Base-by-base conservation (phyloP, 805 yeast genomes). In the Myxozyma mucilagina region DNA sequence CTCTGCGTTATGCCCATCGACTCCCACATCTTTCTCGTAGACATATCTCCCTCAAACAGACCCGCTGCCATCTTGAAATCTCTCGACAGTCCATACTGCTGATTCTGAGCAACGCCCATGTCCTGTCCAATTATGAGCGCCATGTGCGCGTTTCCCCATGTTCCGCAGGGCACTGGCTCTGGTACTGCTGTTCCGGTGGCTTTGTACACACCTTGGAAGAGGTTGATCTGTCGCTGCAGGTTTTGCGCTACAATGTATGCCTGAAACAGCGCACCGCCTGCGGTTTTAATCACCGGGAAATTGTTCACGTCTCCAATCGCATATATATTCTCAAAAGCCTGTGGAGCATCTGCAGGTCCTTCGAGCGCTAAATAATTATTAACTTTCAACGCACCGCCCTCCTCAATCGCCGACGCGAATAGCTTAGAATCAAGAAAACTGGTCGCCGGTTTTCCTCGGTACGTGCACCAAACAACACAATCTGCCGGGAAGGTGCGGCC, bases 261-360 rank as follows among this genome's bases (percentile, higher is more conserved):
- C 32, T 59, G 62, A 32, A 44, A 34, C 13, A 48, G 16, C 24
- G 62, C 62, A 8, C 62, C 62, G 13, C 62, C 58, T 3, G 62
- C 62, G 16, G 62, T 59, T 35, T 59, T 59, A 44, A 59, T 59
- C 14, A 53, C 58, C 13, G 58, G 58, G 36, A 53, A 47, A 36
- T 59, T 58, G 44, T 59, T 59, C 14, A 34, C 62, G 50, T 59
- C 62, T 42, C 62, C 62, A 34, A 59, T 24, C 4, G 62, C 62
- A 41, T 36, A 59, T 10, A 59, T 20, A 44, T 59, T 31, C n/a
- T 39, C 50, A 32, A 47, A 47, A 2, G 14, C 24, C 29, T 16
- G 53, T n/a, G 53, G 53, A n/a, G 49, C 43, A 20, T 39, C 41
- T 5, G 34, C 36, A 13, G 38, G 41, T 18, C 58, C 58, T 16